Evolutionary conservation across 2,329 filamentous ascomycete genomes (phyloP), one percentile per base, ranked within the genome.

Genomic region (Thelonectria discophora): DNA sequence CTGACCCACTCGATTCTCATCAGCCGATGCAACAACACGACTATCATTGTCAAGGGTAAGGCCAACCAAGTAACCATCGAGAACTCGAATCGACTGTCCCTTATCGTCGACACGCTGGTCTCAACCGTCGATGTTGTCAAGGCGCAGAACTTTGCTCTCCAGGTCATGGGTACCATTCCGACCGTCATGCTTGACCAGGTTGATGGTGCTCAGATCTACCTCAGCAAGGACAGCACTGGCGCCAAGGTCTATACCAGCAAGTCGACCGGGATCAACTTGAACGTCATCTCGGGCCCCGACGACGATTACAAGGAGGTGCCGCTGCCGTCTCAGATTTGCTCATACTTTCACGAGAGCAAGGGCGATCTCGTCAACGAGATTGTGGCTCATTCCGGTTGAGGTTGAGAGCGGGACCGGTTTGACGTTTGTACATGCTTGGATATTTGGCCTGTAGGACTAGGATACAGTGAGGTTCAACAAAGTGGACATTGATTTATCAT

Each of bases 21-120:
- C 76, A 93, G 90, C 73, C 90, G 91, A 70, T 98, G 94, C 84
- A 93, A 88, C 79, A 95, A 95, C 79, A 91, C 91, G 5, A 96
- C 94, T 21, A 86, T 99, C 72, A 91, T 96, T 69, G 82, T 99
- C 74, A 90, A 88, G 73, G 94, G 93, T 78, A 99, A 99, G 80
- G 93, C 92, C 60, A 99, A 99, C 75, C 93, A 95, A n/a, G 91
- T 99, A 65, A 94, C 93, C 5, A 86, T 98, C 69, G 95, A 98
- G 80, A 97, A 97, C 80, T 94, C 90, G 58, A 87, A 84, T 48
- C 90, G 92, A 51, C 83, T 96, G 17, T 96, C 92, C 27, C 86
- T 99, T 55, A 88, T 98, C 53, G 86, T 98, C 55, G 94, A 98
- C 71, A 92, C 89, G 1, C 88, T 98, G 11, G 92, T 98, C 49